These are phyloP conservation scores for Lachancea thermotolerans DNA, from an alignment of 805 yeast genomes.

Conservation along the genomic window DNA sequence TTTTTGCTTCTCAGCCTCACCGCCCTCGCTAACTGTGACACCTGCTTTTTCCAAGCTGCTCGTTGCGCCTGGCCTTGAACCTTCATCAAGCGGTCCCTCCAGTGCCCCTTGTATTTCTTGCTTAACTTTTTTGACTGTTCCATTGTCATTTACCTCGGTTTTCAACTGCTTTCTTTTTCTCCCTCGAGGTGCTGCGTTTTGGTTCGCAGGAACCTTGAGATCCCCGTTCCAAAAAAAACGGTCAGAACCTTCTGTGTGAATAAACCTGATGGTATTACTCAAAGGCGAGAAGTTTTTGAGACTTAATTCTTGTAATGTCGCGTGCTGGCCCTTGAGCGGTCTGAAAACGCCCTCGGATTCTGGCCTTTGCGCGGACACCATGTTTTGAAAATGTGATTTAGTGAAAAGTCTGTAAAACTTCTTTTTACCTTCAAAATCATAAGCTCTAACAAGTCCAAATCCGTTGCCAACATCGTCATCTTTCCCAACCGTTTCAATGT, in stretches of 20 bases:
- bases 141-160: not conserved
- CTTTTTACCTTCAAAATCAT: constrained; percentile 67
- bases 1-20: not conserved
- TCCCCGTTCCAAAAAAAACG: constrained; percentile 32
- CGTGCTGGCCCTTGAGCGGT: constrained; percentile 5
- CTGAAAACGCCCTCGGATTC: not conserved
- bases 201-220: constrained; percentile 15
- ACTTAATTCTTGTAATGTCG: constrained; percentile 19
- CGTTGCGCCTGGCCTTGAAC: not conserved
- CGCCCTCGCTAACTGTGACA: not conserved
- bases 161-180: constrained; percentile 7
- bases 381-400: constrained; percentile 33
- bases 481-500: constrained; percentile 37
- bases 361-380: constrained; percentile 7
- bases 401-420: constrained; percentile 65
- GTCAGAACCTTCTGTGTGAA: constrained; percentile 13
- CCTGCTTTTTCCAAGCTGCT: not conserved
- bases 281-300: constrained; percentile 22
- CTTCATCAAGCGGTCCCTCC: not conserved
- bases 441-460: constrained; percentile 47
- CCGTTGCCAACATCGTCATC: constrained; percentile 25
- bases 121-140: not conserved
- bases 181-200: constrained; percentile 11
- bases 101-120: constrained; percentile 21
- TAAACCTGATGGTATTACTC: constrained; percentile 25